Conservation (phyloP, 306 rosid genomes). For the Glycine tomentella region DNA sequence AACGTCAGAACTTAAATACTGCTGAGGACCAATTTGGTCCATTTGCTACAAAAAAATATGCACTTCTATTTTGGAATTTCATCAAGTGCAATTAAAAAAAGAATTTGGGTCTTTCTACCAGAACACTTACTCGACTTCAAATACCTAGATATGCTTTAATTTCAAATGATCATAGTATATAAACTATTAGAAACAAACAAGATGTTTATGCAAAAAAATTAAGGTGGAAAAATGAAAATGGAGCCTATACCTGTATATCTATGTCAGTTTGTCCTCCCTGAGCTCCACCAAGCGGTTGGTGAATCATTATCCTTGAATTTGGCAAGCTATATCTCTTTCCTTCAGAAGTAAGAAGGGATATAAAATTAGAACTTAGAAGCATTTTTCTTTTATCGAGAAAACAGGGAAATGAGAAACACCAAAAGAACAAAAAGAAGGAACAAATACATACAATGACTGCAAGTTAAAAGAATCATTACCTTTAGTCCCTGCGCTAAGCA, state of each 20-base stretch:
- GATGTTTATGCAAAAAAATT: not conserved
- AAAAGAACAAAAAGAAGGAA: not conserved
- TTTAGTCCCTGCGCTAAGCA: slow-evolving; percentile 7
- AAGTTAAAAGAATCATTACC: slow-evolving; percentile 11
- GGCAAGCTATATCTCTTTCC: slow-evolving; percentile 46
- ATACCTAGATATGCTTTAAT: not conserved
- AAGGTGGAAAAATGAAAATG: not conserved
- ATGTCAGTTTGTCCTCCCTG: slow-evolving; percentile 81
- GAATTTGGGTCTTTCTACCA: slow-evolving; percentile 21
- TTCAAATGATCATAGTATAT: not conserved
- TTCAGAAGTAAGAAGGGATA: slow-evolving; percentile 7
- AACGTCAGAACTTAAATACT: not conserved
- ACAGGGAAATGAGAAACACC: slow-evolving; percentile 3
- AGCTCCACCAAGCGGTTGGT: slow-evolving; percentile 96
- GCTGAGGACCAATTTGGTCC: not conserved
- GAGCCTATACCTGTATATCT: slow-evolving; percentile 70
- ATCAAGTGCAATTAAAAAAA: not conserved
- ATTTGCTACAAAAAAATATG: slow-evolving; percentile 9
- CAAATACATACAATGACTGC: not conserved
- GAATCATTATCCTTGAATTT: slow-evolving; percentile 57
- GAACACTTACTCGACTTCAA: not conserved
- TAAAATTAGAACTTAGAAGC: not conserved
- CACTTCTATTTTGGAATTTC: slow-evolving; percentile 8
- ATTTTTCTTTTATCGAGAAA: not conserved
- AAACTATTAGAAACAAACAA: slow-evolving; percentile 5